Percentiles rank a stretch among this genome's conserved stretches.
These are phyloP conservation scores for Hymenoscyphus fraxineus DNA, from an alignment of 2,329 filamentous ascomycete species.

Conservation along the genomic window DNA sequence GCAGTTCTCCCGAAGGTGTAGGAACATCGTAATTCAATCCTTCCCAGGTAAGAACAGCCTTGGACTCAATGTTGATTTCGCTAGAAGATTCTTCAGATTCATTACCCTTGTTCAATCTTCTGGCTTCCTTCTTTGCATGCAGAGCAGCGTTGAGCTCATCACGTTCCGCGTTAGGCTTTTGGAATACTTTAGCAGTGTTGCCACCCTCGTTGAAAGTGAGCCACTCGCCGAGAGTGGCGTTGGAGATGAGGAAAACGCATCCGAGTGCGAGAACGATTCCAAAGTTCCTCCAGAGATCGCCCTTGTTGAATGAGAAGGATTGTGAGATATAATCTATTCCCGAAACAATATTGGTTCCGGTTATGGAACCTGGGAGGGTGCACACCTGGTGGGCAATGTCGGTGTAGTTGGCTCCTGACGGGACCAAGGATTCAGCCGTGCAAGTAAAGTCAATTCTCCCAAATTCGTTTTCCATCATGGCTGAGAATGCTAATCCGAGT, in stretches of 20 bases:
- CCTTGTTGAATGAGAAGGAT: conserved; percentile 62
- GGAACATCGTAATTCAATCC: conserved; percentile 74
- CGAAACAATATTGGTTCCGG: conserved; percentile 60
- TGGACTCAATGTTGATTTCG: conserved; percentile 55
- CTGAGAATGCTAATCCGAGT: conserved; percentile 69
- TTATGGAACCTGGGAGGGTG: conserved; percentile 67
- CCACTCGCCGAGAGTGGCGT: conserved; percentile 74
- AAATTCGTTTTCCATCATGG: conserved; percentile 88
- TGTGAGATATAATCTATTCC: conserved; percentile 67
- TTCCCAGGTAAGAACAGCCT: conserved; percentile 79
- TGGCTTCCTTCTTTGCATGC: conserved; percentile 53
- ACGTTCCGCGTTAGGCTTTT: conserved; percentile 64
- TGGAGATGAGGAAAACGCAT: conserved; percentile 68
- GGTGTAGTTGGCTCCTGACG: conserved; percentile 64
- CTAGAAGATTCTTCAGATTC: conserved; percentile 35
- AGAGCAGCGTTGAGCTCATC: conserved; percentile 63
- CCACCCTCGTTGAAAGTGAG: conserved; percentile 76
- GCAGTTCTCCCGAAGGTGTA: conserved; percentile 41
- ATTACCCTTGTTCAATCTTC: conserved; percentile 44
- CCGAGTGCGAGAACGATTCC: conserved; percentile 77
- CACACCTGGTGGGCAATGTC: conserved; percentile 76
- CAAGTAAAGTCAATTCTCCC: conserved; percentile 65
- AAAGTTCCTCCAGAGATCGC: conserved; percentile 77
- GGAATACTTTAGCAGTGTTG: conserved; percentile 75
- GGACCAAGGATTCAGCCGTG: conserved; percentile 63